Percentiles rank a stretch among this genome's conserved stretches.
These are phyloP conservation scores for Omphalotus guepiniiformis DNA, from an alignment of 768 basidiomycete species.

Conservation along the genomic window DNA sequence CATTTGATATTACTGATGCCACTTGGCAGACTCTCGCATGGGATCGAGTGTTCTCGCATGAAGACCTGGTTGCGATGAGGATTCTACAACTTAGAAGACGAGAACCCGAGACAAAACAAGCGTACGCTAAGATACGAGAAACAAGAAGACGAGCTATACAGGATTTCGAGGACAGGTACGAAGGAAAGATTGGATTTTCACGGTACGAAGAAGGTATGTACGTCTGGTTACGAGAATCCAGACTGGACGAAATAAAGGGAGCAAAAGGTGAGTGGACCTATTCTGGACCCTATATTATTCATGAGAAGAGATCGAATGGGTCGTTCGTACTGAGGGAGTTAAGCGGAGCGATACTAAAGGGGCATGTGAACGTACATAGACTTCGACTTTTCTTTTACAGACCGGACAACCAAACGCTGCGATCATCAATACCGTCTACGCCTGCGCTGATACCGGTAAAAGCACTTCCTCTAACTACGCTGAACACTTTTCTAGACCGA, in stretches of 20 bases:
- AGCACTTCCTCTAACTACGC: too few relatives aligned
- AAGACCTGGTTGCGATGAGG: slow-evolving; percentile 22
- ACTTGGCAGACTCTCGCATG: slow-evolving; percentile 25
- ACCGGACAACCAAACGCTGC: slow-evolving; percentile 8
- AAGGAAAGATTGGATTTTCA: slow-evolving; percentile 10
- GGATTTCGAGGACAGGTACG: slow-evolving; percentile 16
- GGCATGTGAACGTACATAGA: slow-evolving; percentile 1
- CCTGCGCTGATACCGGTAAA: too few relatives aligned
- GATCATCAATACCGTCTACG: not conserved
- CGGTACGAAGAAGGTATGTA: slow-evolving; percentile 23
- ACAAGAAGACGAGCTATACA: slow-evolving; percentile 17
- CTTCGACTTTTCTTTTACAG: slow-evolving; percentile 7
- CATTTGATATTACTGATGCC: slow-evolving; percentile 23
- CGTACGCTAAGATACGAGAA: slow-evolving; percentile 9
- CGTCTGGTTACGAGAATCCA: slow-evolving; percentile 27
- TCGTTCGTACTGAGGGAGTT: slow-evolving; percentile 8
- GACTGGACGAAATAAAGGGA: slow-evolving; percentile 24
- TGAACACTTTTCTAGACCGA: too few relatives aligned
- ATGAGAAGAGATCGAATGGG: slow-evolving; percentile 3
- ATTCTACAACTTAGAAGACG: slow-evolving; percentile 18
- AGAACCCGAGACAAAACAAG: slow-evolving; percentile 16
- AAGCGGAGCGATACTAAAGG: slow-evolving; percentile 2
- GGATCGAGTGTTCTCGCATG: slow-evolving; percentile 15
- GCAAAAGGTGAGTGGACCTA: slow-evolving; percentile 24
- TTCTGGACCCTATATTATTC: slow-evolving; percentile 22